These are phyloP conservation scores for Heritiera fomes DNA, from an alignment of 345 rosid genomes.

Conservation along the genomic window DNA sequence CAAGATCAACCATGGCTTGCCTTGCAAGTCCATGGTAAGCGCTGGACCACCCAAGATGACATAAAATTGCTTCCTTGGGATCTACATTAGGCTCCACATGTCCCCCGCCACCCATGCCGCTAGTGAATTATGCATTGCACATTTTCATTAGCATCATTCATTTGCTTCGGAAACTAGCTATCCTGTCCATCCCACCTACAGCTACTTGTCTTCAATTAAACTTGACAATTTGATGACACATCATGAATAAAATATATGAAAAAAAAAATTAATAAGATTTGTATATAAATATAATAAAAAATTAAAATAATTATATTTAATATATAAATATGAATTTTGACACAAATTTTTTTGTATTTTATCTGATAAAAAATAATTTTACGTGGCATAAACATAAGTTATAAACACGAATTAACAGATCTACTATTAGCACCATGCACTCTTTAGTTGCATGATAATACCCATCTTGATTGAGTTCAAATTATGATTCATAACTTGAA, in stretches of 20 bases:
- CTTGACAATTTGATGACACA: too few relatives aligned
- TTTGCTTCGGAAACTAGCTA: slow-evolving; percentile 1
- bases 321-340: too few relatives aligned
- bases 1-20: slow-evolving; percentile 19
- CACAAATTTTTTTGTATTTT: too few relatives aligned
- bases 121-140: slow-evolving; percentile 18
- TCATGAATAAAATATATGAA: too few relatives aligned
- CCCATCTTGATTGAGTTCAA: neutral
- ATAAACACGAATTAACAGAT: too few relatives aligned
- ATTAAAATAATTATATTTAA: too few relatives aligned
- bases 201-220: neutral
- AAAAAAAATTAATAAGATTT: too few relatives aligned
- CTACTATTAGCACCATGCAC: neutral
- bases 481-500: neutral
- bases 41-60: neutral
- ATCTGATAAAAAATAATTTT: too few relatives aligned
- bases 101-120: slow-evolving; percentile 23
- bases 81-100: slow-evolving; percentile 17
- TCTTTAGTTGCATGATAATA: neutral
- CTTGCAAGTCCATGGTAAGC: slow-evolving; percentile 20
- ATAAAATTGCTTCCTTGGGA: slow-evolving; percentile 5
- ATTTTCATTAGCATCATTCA: neutral
- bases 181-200: neutral
- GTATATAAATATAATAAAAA: too few relatives aligned
- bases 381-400: too few relatives aligned